phyloP scores from a whole-genome alignment of 164 flowering plant species.

The Hamamelis virginiana region DNA sequence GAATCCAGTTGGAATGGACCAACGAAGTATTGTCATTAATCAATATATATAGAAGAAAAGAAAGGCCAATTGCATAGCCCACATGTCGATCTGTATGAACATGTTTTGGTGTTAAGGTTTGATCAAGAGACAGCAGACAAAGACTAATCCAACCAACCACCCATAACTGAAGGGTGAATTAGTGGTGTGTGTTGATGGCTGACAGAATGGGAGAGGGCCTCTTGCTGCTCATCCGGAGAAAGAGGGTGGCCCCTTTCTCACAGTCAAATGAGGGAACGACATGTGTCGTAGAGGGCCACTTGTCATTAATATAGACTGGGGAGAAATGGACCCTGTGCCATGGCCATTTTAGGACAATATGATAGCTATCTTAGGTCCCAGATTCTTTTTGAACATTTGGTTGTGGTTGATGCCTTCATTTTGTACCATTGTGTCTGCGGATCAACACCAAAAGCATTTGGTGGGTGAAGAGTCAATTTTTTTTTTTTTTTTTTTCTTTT shows the following conservation, averaged over 20 bases:
- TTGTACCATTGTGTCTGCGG: not conserved
- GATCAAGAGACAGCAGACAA: slow-evolving; percentile 8
- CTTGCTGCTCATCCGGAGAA: not conserved
- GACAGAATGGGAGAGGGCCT: not conserved
- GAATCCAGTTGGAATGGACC: not conserved
- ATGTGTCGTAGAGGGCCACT: slow-evolving; percentile 8
- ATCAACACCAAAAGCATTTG: not conserved
- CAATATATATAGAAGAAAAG: not conserved
- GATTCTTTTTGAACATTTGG: not conserved
- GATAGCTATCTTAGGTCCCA: not conserved
- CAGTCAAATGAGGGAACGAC: slow-evolving; percentile 11
- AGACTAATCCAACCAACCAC: slow-evolving; percentile 15
- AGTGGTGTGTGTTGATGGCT: not conserved
- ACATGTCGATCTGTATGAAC: not conserved
- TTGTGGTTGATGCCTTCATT: not conserved
- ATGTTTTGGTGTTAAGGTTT: slow-evolving; percentile 11
- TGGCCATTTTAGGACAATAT: slow-evolving; percentile 8
- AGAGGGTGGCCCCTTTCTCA: not conserved
- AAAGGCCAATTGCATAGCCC: slow-evolving; percentile 2
- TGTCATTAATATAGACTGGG: not conserved
- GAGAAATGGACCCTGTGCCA: not conserved
- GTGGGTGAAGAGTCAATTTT: slow-evolving; percentile 5
- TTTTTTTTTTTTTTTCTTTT: too few relatives aligned
- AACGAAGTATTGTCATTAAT: too few relatives aligned
- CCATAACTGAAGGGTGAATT: slow-evolving; percentile 5